Conservation (phyloP, 176 grass and related monocot species). For the Avena atlantica region DNA sequence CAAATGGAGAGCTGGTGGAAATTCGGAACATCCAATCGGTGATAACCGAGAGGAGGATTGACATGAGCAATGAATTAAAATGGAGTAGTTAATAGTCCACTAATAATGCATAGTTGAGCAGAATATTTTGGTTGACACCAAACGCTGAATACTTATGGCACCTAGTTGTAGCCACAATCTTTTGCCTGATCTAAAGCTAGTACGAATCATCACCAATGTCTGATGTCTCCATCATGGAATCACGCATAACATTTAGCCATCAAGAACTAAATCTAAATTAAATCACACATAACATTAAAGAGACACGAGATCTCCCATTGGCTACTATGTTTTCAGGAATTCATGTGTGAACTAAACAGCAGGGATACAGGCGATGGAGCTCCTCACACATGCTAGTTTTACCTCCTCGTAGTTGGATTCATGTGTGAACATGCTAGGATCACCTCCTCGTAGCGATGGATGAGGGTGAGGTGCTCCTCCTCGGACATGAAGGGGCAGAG, state of each 20-base stretch:
- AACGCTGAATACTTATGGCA: background rate
- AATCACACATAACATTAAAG: no score
- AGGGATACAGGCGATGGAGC: no score
- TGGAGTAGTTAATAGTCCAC: background rate
- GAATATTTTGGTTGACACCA: slow-evolving; percentile 5
- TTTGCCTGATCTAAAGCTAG: background rate
- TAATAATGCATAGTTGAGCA: background rate
- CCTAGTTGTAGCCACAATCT: background rate
- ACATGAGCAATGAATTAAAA: background rate
- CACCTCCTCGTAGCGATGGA: no score
- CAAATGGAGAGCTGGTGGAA: background rate
- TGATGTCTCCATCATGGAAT: background rate
- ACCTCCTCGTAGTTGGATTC: no score
- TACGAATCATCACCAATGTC: background rate
- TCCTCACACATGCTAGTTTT: no score
- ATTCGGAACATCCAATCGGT: background rate
- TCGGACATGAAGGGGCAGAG: no score
- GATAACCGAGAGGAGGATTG: background rate
- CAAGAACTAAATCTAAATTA: background rate
- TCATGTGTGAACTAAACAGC: no score
- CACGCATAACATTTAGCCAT: slow-evolving; percentile 3
- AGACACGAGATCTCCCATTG: no score
- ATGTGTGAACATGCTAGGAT: no score
- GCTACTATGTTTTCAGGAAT: no score
- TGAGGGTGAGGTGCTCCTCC: no score